phyloP scores from a whole-genome alignment of 1,284 basidiomycete species.

The Apiotrichum sp. region DNA sequence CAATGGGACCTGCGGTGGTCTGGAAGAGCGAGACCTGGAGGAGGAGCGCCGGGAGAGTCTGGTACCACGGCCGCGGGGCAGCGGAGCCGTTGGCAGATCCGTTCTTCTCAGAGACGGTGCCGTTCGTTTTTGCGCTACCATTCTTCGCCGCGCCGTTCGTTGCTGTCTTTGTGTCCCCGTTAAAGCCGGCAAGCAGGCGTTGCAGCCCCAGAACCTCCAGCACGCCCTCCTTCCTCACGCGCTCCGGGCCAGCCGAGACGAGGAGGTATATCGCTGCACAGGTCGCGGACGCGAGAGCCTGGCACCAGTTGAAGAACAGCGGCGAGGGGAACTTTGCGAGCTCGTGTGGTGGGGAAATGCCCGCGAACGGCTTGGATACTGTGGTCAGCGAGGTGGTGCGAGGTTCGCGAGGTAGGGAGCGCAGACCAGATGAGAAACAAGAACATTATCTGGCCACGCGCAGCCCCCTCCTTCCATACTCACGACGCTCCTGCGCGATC shows the following conservation, averaged over 20 bases:
- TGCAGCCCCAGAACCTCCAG: conserved; percentile 23
- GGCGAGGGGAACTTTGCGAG: conserved; percentile 70
- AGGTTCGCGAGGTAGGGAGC: not conserved
- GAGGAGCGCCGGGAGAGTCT: conserved; percentile 53
- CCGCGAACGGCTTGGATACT: conserved; percentile 80
- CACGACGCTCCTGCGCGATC: conserved; percentile 82
- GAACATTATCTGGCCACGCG: not conserved
- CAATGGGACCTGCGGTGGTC: conserved; percentile 86
- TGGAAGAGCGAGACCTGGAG: conserved; percentile 80
- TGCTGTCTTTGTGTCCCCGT: conserved; percentile 26
- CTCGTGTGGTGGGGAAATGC: conserved; percentile 49
- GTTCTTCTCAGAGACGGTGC: conserved; percentile 15
- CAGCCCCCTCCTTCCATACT: conserved; percentile 25
- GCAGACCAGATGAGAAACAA: not conserved
- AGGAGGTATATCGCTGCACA: conserved; percentile 75
- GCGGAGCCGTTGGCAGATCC: not conserved
- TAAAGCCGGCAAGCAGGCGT: conserved; percentile 23
- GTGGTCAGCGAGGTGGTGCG: not conserved
- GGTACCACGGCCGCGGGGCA: conserved; percentile 11
- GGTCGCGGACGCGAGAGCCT: conserved; percentile 71
- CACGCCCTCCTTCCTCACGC: conserved; percentile 8
- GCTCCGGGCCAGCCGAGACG: conserved; percentile 41
- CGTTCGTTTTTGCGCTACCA: conserved; percentile 14
- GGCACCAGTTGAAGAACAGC: conserved; percentile 78
- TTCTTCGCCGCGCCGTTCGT: conserved; percentile 23